phyloP scores from a whole-genome alignment of 495 filamentous ascomycete species.

The Aspergillus homomorphus region DNA sequence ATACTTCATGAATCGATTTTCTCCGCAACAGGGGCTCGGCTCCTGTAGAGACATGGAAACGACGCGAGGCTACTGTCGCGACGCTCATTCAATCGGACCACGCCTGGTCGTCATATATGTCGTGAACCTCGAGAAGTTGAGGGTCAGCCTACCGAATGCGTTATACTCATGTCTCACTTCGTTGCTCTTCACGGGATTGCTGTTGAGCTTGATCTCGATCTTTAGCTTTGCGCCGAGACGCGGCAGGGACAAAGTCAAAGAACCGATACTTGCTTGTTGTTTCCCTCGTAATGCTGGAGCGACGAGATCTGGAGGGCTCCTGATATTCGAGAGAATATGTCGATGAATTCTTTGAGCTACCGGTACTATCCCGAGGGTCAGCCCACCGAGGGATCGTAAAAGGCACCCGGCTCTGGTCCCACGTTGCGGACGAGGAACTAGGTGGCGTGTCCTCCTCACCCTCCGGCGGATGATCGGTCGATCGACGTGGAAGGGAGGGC shows the following conservation, averaged over 20 bases:
- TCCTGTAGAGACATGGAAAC: not conserved
- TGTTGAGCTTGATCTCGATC: conserved; percentile 42
- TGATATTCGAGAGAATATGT: conserved; percentile 45
- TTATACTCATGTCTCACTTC: conserved; percentile 33
- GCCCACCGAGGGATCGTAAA: conserved; percentile 44
- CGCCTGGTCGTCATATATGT: not conserved
- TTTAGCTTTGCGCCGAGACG: conserved; percentile 44
- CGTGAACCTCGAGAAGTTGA: not conserved
- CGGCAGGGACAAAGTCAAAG: conserved; percentile 45
- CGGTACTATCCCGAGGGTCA: conserved; percentile 46
- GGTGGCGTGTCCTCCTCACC: conserved; percentile 48
- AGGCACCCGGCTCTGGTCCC: conserved; percentile 45
- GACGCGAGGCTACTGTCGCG: not conserved
- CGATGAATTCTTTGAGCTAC: conserved; percentile 48
- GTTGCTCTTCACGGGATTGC: conserved; percentile 38
- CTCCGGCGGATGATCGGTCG: conserved; percentile 39
- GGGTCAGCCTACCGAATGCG: too few relatives aligned
- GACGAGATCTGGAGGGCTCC: conserved; percentile 39
- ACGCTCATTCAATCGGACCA: not conserved
- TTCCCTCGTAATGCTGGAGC: conserved; percentile 45
- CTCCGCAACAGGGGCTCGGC: not conserved
- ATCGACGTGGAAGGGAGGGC: conserved; percentile 41
- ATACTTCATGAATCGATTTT: not conserved
- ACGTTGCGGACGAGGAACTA: conserved; percentile 51
- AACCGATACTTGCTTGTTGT: conserved; percentile 48